A percentile compares a stretch with the other conserved stretches of the same genome.
Conservation (phyloP, 2,329 filamentous ascomycete species). For the Aspergillus thermomutatus region DNA sequence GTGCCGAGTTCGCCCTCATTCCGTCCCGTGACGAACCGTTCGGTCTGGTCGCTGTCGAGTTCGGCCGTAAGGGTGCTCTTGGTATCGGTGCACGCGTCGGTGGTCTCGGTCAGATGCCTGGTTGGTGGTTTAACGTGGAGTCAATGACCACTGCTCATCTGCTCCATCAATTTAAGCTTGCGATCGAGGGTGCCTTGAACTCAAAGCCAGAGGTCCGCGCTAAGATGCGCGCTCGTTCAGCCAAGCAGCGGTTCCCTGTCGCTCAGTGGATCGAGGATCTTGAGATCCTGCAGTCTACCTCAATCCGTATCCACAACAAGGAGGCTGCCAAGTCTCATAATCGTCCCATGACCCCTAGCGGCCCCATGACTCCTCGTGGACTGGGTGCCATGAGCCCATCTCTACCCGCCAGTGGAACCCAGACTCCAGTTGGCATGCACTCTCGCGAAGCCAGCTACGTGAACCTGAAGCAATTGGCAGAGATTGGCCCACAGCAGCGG, state of each 20-base stretch:
- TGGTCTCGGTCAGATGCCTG: slow-evolving; percentile 67
- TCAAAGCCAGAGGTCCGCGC: slow-evolving; percentile 56
- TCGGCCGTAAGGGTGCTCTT: slow-evolving; percentile 65
- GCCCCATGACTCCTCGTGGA: slow-evolving; percentile 42
- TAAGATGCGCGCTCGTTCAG: slow-evolving; percentile 63
- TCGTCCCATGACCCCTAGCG: slow-evolving; percentile 36
- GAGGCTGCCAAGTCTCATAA: slow-evolving; percentile 30
- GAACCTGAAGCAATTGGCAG: slow-evolving; percentile 29
- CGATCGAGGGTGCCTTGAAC: slow-evolving; percentile 58
- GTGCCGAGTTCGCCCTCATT: slow-evolving; percentile 66
- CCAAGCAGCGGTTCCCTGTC: slow-evolving; percentile 65
- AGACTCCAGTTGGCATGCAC: slow-evolving; percentile 26
- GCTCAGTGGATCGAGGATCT: slow-evolving; percentile 65
- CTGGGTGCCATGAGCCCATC: slow-evolving; percentile 13
- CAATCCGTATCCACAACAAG: slow-evolving; percentile 57
- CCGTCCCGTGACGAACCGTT: slow-evolving; percentile 68
- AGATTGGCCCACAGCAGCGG: slow-evolving; percentile 35
- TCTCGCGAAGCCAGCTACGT: slow-evolving; percentile 29
- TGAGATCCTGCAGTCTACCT: slow-evolving; percentile 58
- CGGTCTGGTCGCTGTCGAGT: slow-evolving; percentile 66
- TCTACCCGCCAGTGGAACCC: slow-evolving; percentile 21
- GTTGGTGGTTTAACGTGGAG: slow-evolving; percentile 69
- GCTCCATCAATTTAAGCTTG: slow-evolving; percentile 62
- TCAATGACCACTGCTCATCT: slow-evolving; percentile 61
- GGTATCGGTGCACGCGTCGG: slow-evolving; percentile 65